These are phyloP conservation scores for Beta corolliflora DNA, from an alignment of 179 eudicot genomes.

Conservation along the genomic window DNA sequence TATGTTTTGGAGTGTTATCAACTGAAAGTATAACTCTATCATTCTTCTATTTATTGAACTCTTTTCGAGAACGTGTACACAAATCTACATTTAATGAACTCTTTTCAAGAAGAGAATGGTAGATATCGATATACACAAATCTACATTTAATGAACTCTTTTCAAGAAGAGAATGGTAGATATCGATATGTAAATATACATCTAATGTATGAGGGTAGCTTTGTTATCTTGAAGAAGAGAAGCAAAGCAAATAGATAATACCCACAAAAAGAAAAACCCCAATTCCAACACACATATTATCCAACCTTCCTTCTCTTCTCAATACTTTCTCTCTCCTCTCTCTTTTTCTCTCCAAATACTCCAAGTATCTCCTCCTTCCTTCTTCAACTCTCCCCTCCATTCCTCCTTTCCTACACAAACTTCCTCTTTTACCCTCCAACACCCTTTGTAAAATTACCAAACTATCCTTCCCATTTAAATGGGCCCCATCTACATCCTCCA, in stretches of 20 bases:
- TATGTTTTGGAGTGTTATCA: no score
- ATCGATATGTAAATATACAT: no score
- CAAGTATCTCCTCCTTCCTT: constrained; percentile 47
- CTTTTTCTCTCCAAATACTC: constrained; percentile 59
- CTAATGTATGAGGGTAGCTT: no score
- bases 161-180: no score
- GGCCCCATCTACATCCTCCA: constrained; percentile 77
- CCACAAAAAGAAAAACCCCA: constrained; percentile 43
- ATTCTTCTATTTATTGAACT: no score
- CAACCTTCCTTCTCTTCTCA: constrained; percentile 56
- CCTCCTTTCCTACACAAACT: constrained; percentile 21
- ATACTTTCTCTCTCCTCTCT: constrained; percentile 52
- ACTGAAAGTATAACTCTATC: no score
- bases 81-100: neutral
- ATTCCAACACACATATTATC: constrained; percentile 62
- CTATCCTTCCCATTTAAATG: constrained; percentile 71
- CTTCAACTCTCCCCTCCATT: constrained; percentile 38
- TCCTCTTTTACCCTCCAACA: constrained; percentile 54
- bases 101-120: no score
- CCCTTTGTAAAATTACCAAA: constrained; percentile 60
- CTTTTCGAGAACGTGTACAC: no score
- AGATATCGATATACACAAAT: no score
- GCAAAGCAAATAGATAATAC: constrained; percentile 26
- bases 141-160: no score
- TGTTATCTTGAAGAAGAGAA: neutral